phyloP scores from a whole-genome alignment of 2,329 filamentous ascomycete genomes.

The Cucurbitaria berberidis region DNA sequence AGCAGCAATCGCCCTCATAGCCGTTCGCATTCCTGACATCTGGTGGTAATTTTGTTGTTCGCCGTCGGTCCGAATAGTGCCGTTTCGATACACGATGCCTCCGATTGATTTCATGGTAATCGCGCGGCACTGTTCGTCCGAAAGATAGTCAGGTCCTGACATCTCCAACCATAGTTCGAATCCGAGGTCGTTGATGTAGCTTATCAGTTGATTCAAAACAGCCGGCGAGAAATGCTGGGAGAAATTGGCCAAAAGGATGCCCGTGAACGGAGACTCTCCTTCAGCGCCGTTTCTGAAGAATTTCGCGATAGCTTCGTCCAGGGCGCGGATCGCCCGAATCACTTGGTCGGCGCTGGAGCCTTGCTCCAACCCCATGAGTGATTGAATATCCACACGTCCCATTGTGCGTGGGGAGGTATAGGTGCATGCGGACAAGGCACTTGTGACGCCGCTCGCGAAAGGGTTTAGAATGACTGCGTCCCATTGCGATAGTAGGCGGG shows the following conservation, averaged over 20 bases:
- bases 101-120: constrained; percentile 46
- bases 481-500: constrained; percentile 27
- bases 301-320: constrained; percentile 3
- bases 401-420: constrained; percentile 21
- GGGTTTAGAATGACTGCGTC: constrained; percentile 32
- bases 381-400: neutral
- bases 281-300: neutral
- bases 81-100: constrained; percentile 52
- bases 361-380: neutral
- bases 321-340: neutral
- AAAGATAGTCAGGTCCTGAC: constrained; percentile 50
- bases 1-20: constrained; percentile 55
- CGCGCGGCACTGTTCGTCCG: constrained; percentile 35
- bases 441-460: constrained; percentile 18
- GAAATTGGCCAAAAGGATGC: constrained; percentile 43
- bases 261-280: constrained; percentile 45
- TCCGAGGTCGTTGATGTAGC: constrained; percentile 44
- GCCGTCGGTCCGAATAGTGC: constrained; percentile 50
- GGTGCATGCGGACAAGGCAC: constrained; percentile 28
- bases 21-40: constrained; percentile 49
- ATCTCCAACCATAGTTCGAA: constrained; percentile 54
- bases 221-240: constrained; percentile 31
- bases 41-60: constrained; percentile 55
- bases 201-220: constrained; percentile 40
- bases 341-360: neutral